Percentiles rank a stretch among this genome's conserved stretches.
phyloP scores from a whole-genome alignment of 169 alveolate genomes.

The Amoebophrya sp. region DNA sequence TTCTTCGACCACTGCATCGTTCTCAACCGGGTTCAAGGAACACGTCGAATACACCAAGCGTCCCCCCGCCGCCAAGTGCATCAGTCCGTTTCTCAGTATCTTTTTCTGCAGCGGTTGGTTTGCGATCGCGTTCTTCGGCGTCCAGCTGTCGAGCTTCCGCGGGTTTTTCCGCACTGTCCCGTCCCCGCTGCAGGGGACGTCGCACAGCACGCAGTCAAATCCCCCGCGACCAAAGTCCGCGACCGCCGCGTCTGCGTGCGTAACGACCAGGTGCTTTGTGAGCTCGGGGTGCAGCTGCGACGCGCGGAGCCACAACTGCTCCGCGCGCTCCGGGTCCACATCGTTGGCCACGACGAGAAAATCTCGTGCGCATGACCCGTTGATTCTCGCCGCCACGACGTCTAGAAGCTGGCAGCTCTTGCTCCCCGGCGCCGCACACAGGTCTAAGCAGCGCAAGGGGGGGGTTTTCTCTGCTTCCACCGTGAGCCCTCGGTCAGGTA shows the following conservation, averaged over 20 bases:
- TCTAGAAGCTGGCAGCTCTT: neutral
- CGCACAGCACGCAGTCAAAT: slow-evolving; percentile 52
- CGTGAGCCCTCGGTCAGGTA: too few species aligned
- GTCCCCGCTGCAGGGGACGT: slow-evolving; percentile 91
- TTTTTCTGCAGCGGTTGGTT: neutral
- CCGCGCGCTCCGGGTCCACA: neutral
- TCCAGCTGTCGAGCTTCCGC: neutral
- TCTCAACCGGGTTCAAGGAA: slow-evolving; percentile 81
- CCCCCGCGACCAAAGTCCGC: neutral
- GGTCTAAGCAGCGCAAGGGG: neutral
- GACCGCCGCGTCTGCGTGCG: neutral
- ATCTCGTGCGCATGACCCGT: neutral
- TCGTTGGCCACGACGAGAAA: neutral
- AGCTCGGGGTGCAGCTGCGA: neutral
- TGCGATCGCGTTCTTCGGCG: neutral
- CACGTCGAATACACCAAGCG: slow-evolving; percentile 80
- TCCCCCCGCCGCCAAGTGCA: slow-evolving; percentile 70
- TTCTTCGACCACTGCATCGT: slow-evolving; percentile 77
- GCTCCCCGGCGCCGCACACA: neutral
- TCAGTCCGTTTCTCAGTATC: slow-evolving; percentile 36
- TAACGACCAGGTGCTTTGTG: neutral
- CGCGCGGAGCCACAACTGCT: neutral
- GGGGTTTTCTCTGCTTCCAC: too few species aligned
- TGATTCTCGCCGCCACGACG: neutral
- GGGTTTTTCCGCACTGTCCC: slow-evolving; percentile 76